phyloP scores from a whole-genome alignment of 2,329 filamentous ascomycete genomes.

The Pseudogymnoascus sp. region DNA sequence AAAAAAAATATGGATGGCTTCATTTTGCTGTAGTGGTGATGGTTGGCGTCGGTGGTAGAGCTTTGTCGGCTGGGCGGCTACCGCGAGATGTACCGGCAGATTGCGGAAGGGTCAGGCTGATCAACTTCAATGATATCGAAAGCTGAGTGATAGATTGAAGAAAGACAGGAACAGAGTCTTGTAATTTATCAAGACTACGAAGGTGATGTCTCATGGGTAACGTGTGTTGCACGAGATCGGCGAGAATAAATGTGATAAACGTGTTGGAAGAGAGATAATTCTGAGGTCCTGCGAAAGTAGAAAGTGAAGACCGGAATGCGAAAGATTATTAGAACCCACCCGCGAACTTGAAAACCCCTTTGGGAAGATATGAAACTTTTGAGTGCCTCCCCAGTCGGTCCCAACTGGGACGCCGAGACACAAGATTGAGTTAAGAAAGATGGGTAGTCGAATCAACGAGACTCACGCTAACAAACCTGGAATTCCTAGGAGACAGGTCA shows the following conservation, averaged over 20 bases:
- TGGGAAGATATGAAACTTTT: background rate
- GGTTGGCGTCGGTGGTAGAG: background rate
- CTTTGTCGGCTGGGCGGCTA: background rate
- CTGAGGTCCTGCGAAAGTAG: background rate
- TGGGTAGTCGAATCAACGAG: background rate
- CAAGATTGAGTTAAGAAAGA: background rate
- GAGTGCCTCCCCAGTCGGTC: background rate
- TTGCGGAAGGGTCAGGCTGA: background rate
- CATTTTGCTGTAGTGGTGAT: background rate
- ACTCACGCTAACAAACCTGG: background rate
- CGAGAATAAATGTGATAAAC: background rate
- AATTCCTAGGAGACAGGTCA: background rate
- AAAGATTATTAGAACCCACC: background rate
- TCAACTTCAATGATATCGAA: background rate
- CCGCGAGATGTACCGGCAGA: background rate
- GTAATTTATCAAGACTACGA: background rate
- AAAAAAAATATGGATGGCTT: background rate
- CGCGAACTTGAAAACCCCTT: background rate
- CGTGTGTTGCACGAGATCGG: background rate
- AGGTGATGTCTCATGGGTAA: background rate
- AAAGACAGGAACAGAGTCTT: background rate
- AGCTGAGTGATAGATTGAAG: background rate
- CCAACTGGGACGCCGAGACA: background rate
- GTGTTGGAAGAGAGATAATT: background rate
- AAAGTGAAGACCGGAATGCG: background rate